These are phyloP conservation scores for Phytophthora citricola DNA, from an alignment of 352 stramenopile genomes.

Conservation along the genomic window DNA sequence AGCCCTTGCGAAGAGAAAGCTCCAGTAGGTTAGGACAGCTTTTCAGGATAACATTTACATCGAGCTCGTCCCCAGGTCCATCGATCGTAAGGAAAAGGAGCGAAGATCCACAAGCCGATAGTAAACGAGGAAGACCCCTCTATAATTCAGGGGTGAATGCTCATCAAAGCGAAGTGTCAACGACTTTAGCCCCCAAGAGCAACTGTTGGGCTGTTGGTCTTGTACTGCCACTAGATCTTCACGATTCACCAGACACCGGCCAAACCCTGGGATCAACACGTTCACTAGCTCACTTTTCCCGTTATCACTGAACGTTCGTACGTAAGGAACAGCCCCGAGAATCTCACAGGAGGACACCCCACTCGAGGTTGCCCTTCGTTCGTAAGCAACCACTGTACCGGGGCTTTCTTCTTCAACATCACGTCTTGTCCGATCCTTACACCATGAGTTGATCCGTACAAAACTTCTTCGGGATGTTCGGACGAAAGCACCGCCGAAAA, in stretches of 20 bases:
- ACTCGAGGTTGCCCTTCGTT: background rate
- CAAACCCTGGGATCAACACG: constrained; percentile 22
- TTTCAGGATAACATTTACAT: constrained; percentile 14
- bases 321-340: constrained; percentile 7
- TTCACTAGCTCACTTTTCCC: constrained; percentile 15
- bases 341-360: constrained; percentile 1
- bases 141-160: background rate
- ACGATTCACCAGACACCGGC: constrained; percentile 12
- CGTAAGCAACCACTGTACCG: constrained; percentile 4
- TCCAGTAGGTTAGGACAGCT: constrained; percentile 17
- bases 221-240: constrained; percentile 3
- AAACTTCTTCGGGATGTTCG: constrained; percentile 20
- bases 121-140: constrained; percentile 8
- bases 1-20: constrained; percentile 10
- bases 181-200: constrained; percentile 4
- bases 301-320: constrained; percentile 15
- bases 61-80: background rate
- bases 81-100: constrained; percentile 15
- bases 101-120: constrained; percentile 6
- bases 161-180: constrained; percentile 16
- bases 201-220: background rate
- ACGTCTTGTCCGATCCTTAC: constrained; percentile 1
- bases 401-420: constrained; percentile 12
- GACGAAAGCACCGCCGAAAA: constrained; percentile 13
- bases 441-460: constrained; percentile 9